phyloP scores from a whole-genome alignment of 2,329 filamentous ascomycete genomes.

The Penicillium decumbens region DNA sequence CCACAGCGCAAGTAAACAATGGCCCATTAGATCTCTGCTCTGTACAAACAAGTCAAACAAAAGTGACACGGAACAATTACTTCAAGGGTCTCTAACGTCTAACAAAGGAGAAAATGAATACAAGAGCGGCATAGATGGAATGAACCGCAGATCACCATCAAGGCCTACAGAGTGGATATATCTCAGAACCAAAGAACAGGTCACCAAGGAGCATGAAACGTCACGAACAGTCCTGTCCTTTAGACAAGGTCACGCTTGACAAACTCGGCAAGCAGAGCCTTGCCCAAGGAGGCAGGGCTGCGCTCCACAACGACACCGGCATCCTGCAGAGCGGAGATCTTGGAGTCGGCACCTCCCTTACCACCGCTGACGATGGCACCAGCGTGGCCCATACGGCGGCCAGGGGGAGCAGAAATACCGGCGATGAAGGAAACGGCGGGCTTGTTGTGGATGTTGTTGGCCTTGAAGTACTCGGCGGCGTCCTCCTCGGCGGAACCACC shows the following conservation, averaged over 20 bases:
- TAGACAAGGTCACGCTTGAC: slow-evolving; percentile 94
- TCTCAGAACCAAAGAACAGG: slow-evolving; percentile 17
- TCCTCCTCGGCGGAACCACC: slow-evolving; percentile 97
- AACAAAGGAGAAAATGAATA: slow-evolving; percentile 30
- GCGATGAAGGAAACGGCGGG: slow-evolving; percentile 98
- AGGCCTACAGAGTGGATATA: slow-evolving; percentile 19
- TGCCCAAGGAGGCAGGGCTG: slow-evolving; percentile 85
- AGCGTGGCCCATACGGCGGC: slow-evolving; percentile 96
- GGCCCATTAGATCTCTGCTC: too few species aligned
- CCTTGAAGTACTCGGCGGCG: slow-evolving; percentile 89
- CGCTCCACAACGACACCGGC: slow-evolving; percentile 96
- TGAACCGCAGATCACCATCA: slow-evolving; percentile 19
- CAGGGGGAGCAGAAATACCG: slow-evolving; percentile 93
- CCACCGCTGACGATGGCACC: slow-evolving; percentile 97
- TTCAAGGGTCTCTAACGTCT: slow-evolving; percentile 33
- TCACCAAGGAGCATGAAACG: slow-evolving; percentile 17
- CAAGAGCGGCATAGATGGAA: slow-evolving; percentile 22
- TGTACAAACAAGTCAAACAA: neutral
- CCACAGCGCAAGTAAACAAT: too few species aligned
- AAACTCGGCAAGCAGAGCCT: slow-evolving; percentile 91
- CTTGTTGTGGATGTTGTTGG: slow-evolving; percentile 89
- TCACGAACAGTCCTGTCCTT: slow-evolving; percentile 23
- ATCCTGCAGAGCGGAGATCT: slow-evolving; percentile 89
- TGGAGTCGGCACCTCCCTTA: slow-evolving; percentile 96
- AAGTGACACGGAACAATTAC: slow-evolving; percentile 34